Base-by-base conservation (phyloP, 306 rosid genomes). In the Prunus salicina region DNA sequence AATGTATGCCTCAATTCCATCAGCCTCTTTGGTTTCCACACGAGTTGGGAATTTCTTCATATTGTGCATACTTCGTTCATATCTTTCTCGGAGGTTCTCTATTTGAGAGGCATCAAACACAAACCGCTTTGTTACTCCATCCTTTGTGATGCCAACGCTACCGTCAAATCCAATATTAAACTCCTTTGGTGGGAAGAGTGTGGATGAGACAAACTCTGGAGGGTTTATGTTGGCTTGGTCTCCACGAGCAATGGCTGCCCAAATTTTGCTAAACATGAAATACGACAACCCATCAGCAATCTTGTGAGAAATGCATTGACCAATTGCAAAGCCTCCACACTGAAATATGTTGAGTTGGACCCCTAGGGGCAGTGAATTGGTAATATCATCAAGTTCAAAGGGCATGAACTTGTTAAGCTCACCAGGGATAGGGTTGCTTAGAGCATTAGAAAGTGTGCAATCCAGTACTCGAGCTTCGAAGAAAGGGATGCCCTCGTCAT, bases 161-260 rank as follows among this genome's bases (percentile, higher is more conserved):
- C 51, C 32, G 4, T 86, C 67, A 49, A 64, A 79, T 22, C 71
- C 83, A 28, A 69, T 71, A 0, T 24, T n/a, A 1, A 58, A 49
- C 24, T 74, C 62, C 73, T 74, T 88, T 0, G 89, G 86, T 0
- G 96, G 92, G 71, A 90, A 90, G 19, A 90, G 80, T 12, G 63
- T 69, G 0, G 81, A 80, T 3, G 87, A 81, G 5, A 75, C 69
- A 45, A 88, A 82, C 11, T 78, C 67, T 1, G 93, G 88, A n/a
- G 43, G 57, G 3, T 64, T 55, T 12, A 60, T 46, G 7, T 51
- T 19, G 7, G 65, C 65, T 60, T 27, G 45, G 11, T 67, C 83
- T 12, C 82, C 80, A 1, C 79, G 69, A 14, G 83, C 63, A 46
- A 51, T 9, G 16, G 80, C 73, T 0, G 86, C 82, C 90, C 89